Evolutionary conservation across 2,329 filamentous ascomycete species (phyloP).

Genomic region (Aspergillus fumigatus): DNA sequence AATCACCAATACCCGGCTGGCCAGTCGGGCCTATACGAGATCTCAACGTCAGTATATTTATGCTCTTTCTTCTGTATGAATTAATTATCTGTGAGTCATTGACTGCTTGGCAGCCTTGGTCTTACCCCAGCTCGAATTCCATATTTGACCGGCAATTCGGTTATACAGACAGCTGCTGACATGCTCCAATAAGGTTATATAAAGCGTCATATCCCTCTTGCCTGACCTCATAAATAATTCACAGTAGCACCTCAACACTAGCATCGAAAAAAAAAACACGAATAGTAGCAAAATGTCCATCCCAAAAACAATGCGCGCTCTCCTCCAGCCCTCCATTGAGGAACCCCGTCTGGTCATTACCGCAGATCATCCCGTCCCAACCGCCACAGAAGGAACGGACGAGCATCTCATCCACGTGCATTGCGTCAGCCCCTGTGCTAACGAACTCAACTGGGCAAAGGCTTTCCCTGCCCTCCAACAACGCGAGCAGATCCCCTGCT

Average conservation of each 20-base stretch:
- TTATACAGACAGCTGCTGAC: not conserved
- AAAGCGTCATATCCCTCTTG: not conserved
- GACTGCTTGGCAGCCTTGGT: not conserved
- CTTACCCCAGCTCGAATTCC: not conserved
- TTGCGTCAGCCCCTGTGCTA: conserved; percentile 36
- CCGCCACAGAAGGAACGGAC: conserved; percentile 17
- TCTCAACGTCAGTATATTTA: not conserved
- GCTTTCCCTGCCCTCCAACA: conserved; percentile 20
- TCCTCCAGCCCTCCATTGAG: conserved; percentile 8
- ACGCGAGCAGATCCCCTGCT: conserved; percentile 35
- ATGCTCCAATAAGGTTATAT: not conserved
- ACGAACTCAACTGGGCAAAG: conserved; percentile 43
- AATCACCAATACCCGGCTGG: not conserved
- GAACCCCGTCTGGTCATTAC: conserved; percentile 7
- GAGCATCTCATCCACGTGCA: conserved; percentile 41
- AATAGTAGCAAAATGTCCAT: not conserved
- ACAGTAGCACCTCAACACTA: not conserved
- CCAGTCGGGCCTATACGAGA: not conserved
- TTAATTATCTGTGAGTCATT: not conserved
- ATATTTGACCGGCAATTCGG: not conserved
- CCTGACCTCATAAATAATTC: not conserved
- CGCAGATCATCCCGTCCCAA: conserved; percentile 8
- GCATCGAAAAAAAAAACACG: no score
- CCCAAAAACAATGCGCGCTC: conserved; percentile 8
- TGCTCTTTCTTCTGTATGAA: not conserved